These are phyloP conservation scores for Cavenderia fasciculata DNA, from an alignment of 78 protist species.

Conservation along the genomic window DNA sequence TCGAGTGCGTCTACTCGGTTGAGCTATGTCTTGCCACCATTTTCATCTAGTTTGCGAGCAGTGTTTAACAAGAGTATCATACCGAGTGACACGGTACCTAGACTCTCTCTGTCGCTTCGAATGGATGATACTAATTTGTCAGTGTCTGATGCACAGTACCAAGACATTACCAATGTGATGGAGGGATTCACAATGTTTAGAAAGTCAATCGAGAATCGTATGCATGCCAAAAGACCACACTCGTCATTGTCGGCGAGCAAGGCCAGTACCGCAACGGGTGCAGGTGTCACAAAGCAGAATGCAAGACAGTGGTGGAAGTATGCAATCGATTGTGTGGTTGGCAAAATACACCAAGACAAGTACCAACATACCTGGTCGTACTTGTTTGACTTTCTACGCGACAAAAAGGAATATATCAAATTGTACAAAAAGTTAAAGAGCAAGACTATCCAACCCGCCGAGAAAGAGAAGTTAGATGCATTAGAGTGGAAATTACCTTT, in stretches of 20 bases:
- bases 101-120: not conserved
- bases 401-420: conserved; percentile 52
- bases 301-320: conserved; percentile 47
- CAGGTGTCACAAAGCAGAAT: not conserved
- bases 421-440: conserved; percentile 15
- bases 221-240: conserved; percentile 9
- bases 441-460: conserved; percentile 31
- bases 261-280: too few species aligned
- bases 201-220: conserved; percentile 25
- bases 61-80: conserved; percentile 26
- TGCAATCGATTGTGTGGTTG: conserved; percentile 1
- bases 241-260: not conserved
- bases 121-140: not conserved
- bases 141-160: conserved; percentile 39
- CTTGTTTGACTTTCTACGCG: conserved; percentile 24
- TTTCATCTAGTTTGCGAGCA: conserved; percentile 25
- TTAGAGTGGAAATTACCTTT: conserved; percentile 58
- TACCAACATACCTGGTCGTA: conserved; percentile 30
- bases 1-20: too few species aligned
- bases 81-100: not conserved
- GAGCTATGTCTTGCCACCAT: conserved; percentile 27
- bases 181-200: conserved; percentile 51
- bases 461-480: conserved; percentile 33
- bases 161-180: conserved; percentile 29
- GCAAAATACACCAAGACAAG: not conserved